Percentiles rank a stretch among this genome's conserved stretches.
phyloP scores from a whole-genome alignment of 2,329 filamentous ascomycete genomes.

The Didymellaceae sp. region DNA sequence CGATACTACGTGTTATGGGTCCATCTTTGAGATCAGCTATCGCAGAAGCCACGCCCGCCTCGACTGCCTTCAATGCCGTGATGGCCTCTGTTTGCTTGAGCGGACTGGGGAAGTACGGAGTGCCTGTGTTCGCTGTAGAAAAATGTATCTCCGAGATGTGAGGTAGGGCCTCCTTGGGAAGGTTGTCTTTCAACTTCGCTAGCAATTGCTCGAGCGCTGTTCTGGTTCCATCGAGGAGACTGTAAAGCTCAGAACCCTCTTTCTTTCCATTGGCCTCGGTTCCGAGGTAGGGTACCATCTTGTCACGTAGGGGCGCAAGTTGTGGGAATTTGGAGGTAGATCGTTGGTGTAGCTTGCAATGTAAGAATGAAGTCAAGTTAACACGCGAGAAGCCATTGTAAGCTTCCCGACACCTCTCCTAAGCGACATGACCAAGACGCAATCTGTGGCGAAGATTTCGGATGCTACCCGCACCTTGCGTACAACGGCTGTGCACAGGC shows the following conservation, averaged over 20 bases:
- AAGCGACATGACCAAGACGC: constrained; percentile 28
- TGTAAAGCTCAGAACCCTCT: constrained; percentile 27
- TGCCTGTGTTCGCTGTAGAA: constrained; percentile 47
- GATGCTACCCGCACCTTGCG: constrained; percentile 20
- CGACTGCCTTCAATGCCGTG: constrained; percentile 64
- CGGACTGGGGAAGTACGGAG: constrained; percentile 52
- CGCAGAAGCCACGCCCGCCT: constrained; percentile 65
- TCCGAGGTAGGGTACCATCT: constrained; percentile 41
- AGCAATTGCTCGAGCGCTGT: constrained; percentile 43
- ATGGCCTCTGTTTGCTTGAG: constrained; percentile 62
- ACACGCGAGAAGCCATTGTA: constrained; percentile 23
- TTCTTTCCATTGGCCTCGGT: constrained; percentile 17
- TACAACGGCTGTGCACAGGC: constrained; percentile 16
- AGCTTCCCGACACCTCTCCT: constrained; percentile 8
- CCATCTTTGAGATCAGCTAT: constrained; percentile 64
- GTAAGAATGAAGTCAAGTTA: constrained; percentile 16
- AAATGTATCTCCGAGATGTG: constrained; percentile 42
- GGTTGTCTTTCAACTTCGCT: constrained; percentile 38
- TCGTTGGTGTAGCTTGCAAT: too few relatives aligned
- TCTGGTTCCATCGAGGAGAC: constrained; percentile 44
- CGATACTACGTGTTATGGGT: constrained; percentile 51
- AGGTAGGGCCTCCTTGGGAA: constrained; percentile 42
- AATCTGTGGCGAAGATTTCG: constrained; percentile 22
- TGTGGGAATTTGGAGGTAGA: too few relatives aligned
- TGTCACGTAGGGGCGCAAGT: constrained; percentile 4